Evolutionary conservation across 2,329 filamentous ascomycete species (phyloP).

Genomic region (Trichoderma breve): DNA sequence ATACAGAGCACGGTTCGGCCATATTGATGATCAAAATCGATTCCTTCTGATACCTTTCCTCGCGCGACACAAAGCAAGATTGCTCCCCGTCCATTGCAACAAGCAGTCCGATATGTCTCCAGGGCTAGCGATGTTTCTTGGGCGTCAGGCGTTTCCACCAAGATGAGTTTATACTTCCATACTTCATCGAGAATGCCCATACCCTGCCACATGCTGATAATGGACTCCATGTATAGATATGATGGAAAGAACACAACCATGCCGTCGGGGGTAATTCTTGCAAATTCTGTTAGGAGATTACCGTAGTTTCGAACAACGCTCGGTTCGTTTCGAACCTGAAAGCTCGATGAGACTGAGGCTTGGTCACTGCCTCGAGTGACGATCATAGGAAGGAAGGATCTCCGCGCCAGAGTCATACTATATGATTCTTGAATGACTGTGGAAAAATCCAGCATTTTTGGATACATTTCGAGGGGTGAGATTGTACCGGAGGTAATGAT

Average conservation of each 20-base stretch:
- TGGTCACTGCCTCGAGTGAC: constrained; percentile 95
- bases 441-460: constrained; percentile 93
- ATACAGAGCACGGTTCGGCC: constrained; percentile 94
- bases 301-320: constrained; percentile 98
- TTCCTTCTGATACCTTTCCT: constrained; percentile 95
- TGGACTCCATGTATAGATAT: constrained; percentile 98
- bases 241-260: constrained; percentile 99
- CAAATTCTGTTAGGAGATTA: constrained; percentile 88
- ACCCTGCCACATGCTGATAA: constrained; percentile 98
- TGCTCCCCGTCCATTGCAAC: constrained; percentile 92
- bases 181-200: constrained; percentile 98
- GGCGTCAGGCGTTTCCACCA: constrained; percentile 95
- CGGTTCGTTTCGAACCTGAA: constrained; percentile 92
- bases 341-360: constrained; percentile 86
- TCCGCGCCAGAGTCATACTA: constrained; percentile 88
- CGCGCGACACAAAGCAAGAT: constrained; percentile 92
- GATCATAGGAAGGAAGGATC: constrained; percentile 97
- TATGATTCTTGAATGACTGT: constrained; percentile 97
- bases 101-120: constrained; percentile 95
- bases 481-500: constrained; percentile 98
- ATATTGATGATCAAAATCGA: constrained; percentile 99
- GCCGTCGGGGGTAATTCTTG: constrained; percentile 91
- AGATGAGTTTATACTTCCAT: constrained; percentile 98
- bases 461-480: constrained; percentile 97
- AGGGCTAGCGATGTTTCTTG: constrained; percentile 95